phyloP scores from a whole-genome alignment of 169 alveolate species.

The Eimeria necatrix region DNA sequence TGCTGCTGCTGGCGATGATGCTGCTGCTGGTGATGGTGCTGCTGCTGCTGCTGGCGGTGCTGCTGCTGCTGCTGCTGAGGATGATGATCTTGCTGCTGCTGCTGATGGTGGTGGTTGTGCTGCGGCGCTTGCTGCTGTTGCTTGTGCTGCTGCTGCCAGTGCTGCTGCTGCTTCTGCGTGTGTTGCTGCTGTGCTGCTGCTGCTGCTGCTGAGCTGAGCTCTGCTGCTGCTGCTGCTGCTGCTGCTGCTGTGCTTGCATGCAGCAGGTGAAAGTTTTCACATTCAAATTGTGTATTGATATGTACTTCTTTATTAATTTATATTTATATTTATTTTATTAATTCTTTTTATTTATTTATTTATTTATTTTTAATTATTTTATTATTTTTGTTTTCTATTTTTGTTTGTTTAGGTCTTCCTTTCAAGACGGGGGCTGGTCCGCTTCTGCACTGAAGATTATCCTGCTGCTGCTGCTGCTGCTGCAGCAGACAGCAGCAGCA shows the following conservation, averaged over 20 bases:
- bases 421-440: slow-evolving; percentile 92
- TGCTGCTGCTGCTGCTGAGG: too few relatives aligned
- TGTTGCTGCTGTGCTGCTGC: not conserved
- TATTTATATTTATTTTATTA: not conserved
- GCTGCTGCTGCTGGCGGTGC: too few relatives aligned
- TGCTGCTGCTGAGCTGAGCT: too few relatives aligned
- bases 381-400: not conserved
- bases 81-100: too few relatives aligned
- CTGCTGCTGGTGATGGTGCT: not conserved
- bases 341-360: not conserved
- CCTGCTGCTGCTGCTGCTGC: slow-evolving; percentile 87
- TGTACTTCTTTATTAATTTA: not conserved
- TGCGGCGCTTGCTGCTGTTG: too few relatives aligned
- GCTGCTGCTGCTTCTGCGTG: not conserved
- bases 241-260: too few relatives aligned
- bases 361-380: not conserved
- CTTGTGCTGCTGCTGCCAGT: too few relatives aligned
- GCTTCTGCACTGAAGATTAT: slow-evolving; percentile 93
- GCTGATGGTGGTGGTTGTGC: too few relatives aligned
- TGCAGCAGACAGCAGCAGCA: too few relatives aligned
- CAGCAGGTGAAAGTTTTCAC: too few relatives aligned
- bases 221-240: too few relatives aligned
- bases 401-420: slow-evolving; percentile 89
- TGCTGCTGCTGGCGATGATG: not conserved
- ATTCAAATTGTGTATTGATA: not conserved